These are phyloP conservation scores for Decorospora gaudefroyi DNA, from an alignment of 2,329 filamentous ascomycete species.

Conservation along the genomic window DNA sequence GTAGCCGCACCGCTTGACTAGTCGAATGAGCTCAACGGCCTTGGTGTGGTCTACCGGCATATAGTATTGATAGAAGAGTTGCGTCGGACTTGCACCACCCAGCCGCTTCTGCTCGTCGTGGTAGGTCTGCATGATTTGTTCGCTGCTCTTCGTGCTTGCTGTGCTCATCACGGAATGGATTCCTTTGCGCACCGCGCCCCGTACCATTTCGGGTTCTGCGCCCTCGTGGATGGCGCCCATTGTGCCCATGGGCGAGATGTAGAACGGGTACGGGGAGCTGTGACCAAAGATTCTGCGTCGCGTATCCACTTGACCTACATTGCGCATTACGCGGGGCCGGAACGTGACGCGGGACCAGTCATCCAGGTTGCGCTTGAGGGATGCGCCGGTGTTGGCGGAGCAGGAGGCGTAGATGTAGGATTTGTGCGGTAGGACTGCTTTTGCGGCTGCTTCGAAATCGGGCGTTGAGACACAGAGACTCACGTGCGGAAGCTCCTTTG, in stretches of 20 bases:
- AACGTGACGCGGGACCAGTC: conserved; percentile 45
- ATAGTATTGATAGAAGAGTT: conserved; percentile 46
- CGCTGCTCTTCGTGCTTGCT: conserved; percentile 38
- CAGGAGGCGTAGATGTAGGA: conserved; percentile 43
- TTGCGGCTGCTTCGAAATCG: conserved; percentile 43
- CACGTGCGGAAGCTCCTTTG: conserved; percentile 37
- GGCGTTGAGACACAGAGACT: conserved; percentile 38
- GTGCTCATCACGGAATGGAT: conserved; percentile 46
- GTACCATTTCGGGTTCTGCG: conserved; percentile 46
- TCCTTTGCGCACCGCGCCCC: conserved; percentile 43
- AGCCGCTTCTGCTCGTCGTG: conserved; percentile 32
- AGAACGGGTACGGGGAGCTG: conserved; percentile 44
- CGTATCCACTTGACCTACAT: conserved; percentile 42
- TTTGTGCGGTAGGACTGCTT: conserved; percentile 40
- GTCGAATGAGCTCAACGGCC: conserved; percentile 39
- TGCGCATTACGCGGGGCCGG: conserved; percentile 44
- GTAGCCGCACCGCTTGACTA: conserved; percentile 40
- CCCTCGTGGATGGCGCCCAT: conserved; percentile 43
- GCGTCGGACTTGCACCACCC: conserved; percentile 34
- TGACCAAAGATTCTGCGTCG: conserved; percentile 44
- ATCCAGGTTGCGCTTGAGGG: conserved; percentile 38
- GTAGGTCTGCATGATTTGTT: conserved; percentile 42
- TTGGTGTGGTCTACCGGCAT: conserved; percentile 42
- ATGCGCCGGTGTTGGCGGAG: conserved; percentile 43
- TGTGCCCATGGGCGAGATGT: conserved; percentile 48